Evolutionary conservation across 257 asterid genomes (phyloP).

Genomic region (Solanum habrochaites): DNA sequence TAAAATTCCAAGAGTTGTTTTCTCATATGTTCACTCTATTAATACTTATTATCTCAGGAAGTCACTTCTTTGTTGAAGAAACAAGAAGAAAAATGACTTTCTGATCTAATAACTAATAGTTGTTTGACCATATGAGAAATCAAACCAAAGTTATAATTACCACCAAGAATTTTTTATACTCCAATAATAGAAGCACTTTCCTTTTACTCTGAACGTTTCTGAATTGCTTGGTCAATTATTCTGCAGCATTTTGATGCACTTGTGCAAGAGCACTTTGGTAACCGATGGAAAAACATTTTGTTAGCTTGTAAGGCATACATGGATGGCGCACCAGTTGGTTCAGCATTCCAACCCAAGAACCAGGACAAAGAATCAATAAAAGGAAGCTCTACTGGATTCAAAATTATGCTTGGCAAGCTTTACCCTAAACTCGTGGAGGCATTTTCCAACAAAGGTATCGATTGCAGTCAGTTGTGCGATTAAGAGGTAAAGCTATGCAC

Average conservation of each 20-base stretch:
- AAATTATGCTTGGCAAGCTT: slow-evolving; percentile 76
- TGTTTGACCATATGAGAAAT: not conserved
- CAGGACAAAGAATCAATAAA: slow-evolving; percentile 21
- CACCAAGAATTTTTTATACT: not conserved
- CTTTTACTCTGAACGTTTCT: not conserved
- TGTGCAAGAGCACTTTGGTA: slow-evolving; percentile 62
- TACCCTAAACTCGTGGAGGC: slow-evolving; percentile 64
- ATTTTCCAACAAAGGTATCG: slow-evolving; percentile 48
- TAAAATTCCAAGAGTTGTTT: not conserved
- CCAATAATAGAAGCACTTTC: not conserved
- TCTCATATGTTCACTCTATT: not conserved
- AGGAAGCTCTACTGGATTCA: slow-evolving; percentile 82
- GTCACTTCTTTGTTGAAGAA: not conserved
- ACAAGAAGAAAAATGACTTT: not conserved
- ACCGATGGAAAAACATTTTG: slow-evolving; percentile 38
- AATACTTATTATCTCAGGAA: not conserved
- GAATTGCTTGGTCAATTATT: not conserved
- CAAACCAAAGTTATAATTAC: not conserved
- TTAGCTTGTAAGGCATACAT: slow-evolving; percentile 64
- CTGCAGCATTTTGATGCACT: slow-evolving; percentile 85
- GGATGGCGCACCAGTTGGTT: slow-evolving; percentile 71
- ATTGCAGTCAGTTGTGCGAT: slow-evolving; percentile 27
- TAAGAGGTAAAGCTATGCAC: slow-evolving; percentile 5
- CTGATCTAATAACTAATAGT: not conserved
- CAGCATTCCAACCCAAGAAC: slow-evolving; percentile 19